phyloP scores from a whole-genome alignment of 192 early-diverging fungal genomes.

The Globomyces pollinis-pini region DNA sequence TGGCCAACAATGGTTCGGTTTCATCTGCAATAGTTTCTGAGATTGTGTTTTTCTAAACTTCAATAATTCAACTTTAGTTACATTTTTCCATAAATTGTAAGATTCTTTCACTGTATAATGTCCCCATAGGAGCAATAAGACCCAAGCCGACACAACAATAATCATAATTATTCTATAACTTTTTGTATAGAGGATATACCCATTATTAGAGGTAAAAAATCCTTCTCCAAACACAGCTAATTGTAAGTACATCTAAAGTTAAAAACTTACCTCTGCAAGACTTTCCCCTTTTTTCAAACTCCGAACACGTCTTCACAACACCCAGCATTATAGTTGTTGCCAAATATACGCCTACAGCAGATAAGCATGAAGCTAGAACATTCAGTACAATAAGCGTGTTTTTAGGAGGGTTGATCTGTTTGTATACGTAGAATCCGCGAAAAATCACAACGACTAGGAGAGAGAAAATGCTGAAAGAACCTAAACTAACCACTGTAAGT shows the following conservation, averaged over 20 bases:
- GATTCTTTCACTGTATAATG: no score
- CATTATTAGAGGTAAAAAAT: constrained; percentile 29
- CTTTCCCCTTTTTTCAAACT: constrained; percentile 15
- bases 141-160: constrained; percentile 19
- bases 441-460: background rate
- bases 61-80: no score
- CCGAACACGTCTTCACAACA: constrained; percentile 23
- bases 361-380: constrained; percentile 12
- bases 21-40: no score
- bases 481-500: background rate
- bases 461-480: background rate
- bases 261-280: constrained; percentile 16
- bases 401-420: constrained; percentile 7
- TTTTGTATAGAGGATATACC: constrained; percentile 19
- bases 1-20: no score
- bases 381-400: background rate
- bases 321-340: constrained; percentile 21
- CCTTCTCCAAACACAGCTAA: constrained; percentile 23
- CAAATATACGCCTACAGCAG: constrained; percentile 20
- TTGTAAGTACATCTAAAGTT: no score
- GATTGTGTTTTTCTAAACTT: no score
- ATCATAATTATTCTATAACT: constrained; percentile 18
- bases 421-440: constrained; percentile 20
- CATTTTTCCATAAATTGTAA: no score
- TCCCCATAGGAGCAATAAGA: constrained; percentile 20